Percentiles rank a stretch among this genome's conserved stretches.
Evolutionary conservation across 2,329 filamentous ascomycete species (phyloP).

Genomic region (Hypoxylon sp.): DNA sequence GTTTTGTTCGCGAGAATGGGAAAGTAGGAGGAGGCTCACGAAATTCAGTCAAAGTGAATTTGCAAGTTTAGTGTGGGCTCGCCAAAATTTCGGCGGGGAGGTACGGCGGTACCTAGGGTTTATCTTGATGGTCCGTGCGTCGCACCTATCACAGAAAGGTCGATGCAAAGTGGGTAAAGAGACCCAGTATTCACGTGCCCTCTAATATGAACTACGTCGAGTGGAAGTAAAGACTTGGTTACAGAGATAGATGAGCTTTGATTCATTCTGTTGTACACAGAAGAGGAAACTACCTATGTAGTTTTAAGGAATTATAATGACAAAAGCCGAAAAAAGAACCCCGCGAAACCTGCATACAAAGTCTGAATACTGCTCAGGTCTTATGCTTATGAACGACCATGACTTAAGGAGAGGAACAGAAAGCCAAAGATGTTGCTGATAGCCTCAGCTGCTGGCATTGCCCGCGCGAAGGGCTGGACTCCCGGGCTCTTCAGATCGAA

Average conservation of each 20-base stretch:
- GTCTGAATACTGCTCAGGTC: neutral
- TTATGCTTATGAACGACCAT: neutral
- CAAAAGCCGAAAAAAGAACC: no score
- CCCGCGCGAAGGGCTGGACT: neutral
- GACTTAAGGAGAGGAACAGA: neutral
- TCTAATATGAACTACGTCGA: neutral
- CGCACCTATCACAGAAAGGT: neutral
- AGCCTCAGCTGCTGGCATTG: neutral
- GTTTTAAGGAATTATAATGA: neutral
- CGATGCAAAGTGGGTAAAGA: neutral
- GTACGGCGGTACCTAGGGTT: conserved; percentile 44
- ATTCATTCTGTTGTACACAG: neutral
- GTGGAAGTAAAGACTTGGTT: no score
- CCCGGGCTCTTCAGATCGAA: neutral
- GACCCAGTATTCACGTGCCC: conserved; percentile 16
- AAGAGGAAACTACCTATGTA: neutral
- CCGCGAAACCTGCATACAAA: neutral
- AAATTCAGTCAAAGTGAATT: conserved; percentile 47
- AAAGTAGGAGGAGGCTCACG: conserved; percentile 37
- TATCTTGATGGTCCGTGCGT: conserved; percentile 23
- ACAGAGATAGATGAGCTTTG: neutral
- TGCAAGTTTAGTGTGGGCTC: conserved; percentile 50
- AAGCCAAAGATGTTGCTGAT: neutral
- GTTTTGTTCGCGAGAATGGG: conserved; percentile 43
- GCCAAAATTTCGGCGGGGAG: conserved; percentile 51